Percentiles rank a stretch among this genome's conserved stretches.
Evolutionary conservation across 176 grass and related monocot genomes (phyloP).

Genomic region (Tillandsia leiboldiana): DNA sequence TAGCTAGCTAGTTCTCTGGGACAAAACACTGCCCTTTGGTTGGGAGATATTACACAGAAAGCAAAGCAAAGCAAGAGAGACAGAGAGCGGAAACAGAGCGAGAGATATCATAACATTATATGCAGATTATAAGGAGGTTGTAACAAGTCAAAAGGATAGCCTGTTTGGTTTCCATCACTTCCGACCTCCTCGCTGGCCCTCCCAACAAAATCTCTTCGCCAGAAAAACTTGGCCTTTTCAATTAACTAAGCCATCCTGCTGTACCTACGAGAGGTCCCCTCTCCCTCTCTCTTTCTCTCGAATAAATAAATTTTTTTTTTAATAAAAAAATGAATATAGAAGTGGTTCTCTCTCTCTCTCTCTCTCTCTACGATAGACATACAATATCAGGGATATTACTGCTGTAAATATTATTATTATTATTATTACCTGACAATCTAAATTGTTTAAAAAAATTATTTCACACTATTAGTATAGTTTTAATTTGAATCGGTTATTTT

Average conservation of each 20-base stretch:
- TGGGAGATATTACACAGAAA: constrained; percentile 34
- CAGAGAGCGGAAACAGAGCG: background rate
- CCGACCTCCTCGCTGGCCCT: constrained; percentile 32
- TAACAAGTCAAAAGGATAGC: constrained; percentile 61
- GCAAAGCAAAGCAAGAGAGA: constrained; percentile 23
- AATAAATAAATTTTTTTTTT: too few relatives aligned
- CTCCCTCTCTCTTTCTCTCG: background rate
- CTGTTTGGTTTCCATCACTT: constrained; percentile 56
- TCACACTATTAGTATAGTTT: too few relatives aligned
- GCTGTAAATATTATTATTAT: too few relatives aligned
- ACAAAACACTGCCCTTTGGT: constrained; percentile 25
- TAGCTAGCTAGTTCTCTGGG: background rate
- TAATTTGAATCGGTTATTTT: too few relatives aligned
- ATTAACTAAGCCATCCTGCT: background rate
- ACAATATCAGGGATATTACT: too few relatives aligned
- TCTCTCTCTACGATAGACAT: too few relatives aligned
- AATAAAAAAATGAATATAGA: too few relatives aligned
- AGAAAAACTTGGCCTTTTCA: background rate
- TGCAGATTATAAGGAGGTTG: background rate
- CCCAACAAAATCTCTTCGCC: constrained; percentile 31
- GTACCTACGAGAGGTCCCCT: background rate
- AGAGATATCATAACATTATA: background rate
- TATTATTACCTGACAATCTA: too few relatives aligned
- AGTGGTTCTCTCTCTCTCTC: too few relatives aligned
- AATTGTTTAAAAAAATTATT: too few relatives aligned